Evolutionary conservation across 2,329 filamentous ascomycete genomes (phyloP), one percentile per base, ranked within the genome.

Genomic region (Monosporascus sp.): DNA sequence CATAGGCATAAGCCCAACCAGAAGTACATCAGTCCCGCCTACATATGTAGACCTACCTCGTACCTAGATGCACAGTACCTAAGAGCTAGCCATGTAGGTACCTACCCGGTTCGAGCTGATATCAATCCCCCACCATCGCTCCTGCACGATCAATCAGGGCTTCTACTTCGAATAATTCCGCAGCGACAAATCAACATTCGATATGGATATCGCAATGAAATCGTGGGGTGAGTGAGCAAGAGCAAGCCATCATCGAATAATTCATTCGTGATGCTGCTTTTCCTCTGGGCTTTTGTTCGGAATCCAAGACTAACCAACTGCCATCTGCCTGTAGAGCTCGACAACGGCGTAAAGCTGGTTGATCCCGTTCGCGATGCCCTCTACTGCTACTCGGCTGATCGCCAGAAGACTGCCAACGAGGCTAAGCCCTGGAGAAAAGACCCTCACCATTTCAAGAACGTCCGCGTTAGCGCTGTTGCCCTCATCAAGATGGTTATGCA

Each of bases 401-500:
- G 83, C 44, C 87, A 94, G 64, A 88, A 87, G 66, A 74, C 78
- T 38, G 80, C 88, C 59, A 80, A 79, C 57, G 73, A 79, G 11
- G 75, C 79, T 22, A 81, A 81, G 51, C 91, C 92, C 56, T 97
- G 94, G 94, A 76, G 75, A 48, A 77, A 76, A 47, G 85, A 97
- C 66, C 86, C 88, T 0, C 81, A 90, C 70, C 86, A 97, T 77
- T 99, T 97, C 82, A 95, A 93, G 69, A 82, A 88, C 51, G 90
- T 97, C 47, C 90, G 92, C 64, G 93, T 99, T 72, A 95, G 90
- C 50, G 91, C 94, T 54, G 87, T 96, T 14, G 94, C 94, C 5
- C 82, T 99, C 54, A 83, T 97, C 62, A 99, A 99, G 75, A 99
- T 99, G 94, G 90, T 95, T 59, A 97, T 97, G 89, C 94, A 99